Evolutionary conservation across 1,284 basidiomycete genomes (phyloP).

Genomic region (Takashimella koratensis): DNA sequence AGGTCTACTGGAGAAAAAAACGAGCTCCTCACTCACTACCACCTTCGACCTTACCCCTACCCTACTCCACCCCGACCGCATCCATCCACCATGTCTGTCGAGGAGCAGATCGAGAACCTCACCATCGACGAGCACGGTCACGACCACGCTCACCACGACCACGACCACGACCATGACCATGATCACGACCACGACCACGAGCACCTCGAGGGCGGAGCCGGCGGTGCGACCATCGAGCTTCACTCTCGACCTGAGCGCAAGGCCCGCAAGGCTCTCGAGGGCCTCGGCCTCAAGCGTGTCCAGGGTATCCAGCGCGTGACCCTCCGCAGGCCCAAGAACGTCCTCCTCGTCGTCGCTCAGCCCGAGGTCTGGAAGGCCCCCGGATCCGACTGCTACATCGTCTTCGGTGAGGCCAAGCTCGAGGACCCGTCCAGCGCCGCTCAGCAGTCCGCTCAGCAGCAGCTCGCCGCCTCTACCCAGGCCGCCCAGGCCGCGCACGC

Average conservation of each 20-base stretch:
- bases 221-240: conserved; percentile 83
- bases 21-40: too few species aligned
- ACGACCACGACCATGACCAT: conserved; percentile 44
- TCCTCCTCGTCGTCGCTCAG: conserved; percentile 86
- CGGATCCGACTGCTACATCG: conserved; percentile 96
- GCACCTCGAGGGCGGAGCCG: conserved; percentile 65
- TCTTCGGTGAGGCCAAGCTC: conserved; percentile 97
- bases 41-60: neutral
- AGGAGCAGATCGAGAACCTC: conserved; percentile 57
- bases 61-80: conserved; percentile 56
- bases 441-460: conserved; percentile 78
- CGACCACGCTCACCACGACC: conserved; percentile 56
- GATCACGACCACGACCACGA: conserved; percentile 55
- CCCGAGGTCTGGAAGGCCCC: conserved; percentile 98
- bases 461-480: conserved; percentile 57
- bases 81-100: conserved; percentile 56
- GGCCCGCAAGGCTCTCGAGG: conserved; percentile 77
- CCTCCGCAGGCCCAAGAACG: conserved; percentile 89
- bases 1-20: too few species aligned
- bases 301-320: conserved; percentile 92
- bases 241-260: conserved; percentile 89
- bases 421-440: conserved; percentile 88
- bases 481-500: conserved; percentile 47
- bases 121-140: conserved; percentile 55
- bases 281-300: conserved; percentile 86